phyloP scores from a whole-genome alignment of 2,329 filamentous ascomycete species.

The Ophiostoma quercus region DNA sequence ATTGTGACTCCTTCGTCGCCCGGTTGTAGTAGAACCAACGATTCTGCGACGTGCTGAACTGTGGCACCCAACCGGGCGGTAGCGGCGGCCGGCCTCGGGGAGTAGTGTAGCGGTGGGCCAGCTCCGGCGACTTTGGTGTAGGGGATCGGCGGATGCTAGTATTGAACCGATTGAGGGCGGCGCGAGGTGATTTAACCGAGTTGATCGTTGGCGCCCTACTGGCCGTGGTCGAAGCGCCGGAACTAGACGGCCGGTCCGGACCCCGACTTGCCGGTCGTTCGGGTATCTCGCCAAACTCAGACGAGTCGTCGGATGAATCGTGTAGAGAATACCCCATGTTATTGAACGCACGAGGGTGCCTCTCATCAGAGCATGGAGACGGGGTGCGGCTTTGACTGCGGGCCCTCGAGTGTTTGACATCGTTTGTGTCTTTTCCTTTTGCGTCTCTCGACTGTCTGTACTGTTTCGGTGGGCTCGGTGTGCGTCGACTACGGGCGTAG shows the following conservation, averaged over 20 bases:
- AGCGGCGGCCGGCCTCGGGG: constrained; percentile 41
- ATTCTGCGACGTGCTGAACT: constrained; percentile 50
- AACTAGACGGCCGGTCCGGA: neutral
- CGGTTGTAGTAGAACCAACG: constrained; percentile 56
- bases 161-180: neutral
- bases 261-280: neutral
- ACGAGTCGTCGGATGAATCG: constrained; percentile 6
- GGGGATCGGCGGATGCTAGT: neutral
- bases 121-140: neutral
- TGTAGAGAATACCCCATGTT: neutral
- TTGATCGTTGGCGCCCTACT: neutral
- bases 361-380: neutral
- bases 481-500: neutral
- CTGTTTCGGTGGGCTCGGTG: neutral
- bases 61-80: constrained; percentile 50
- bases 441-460: neutral
- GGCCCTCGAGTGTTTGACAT: neutral
- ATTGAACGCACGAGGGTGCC: neutral
- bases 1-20: constrained; percentile 51
- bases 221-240: neutral
- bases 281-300: neutral
- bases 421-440: neutral
- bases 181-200: neutral
- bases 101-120: constrained; percentile 25
- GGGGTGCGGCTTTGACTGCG: neutral